Percentiles rank a stretch among this genome's conserved stretches.
These are phyloP conservation scores for Chalara sp. DNA, from an alignment of 2,329 filamentous ascomycete species.

Conservation along the genomic window DNA sequence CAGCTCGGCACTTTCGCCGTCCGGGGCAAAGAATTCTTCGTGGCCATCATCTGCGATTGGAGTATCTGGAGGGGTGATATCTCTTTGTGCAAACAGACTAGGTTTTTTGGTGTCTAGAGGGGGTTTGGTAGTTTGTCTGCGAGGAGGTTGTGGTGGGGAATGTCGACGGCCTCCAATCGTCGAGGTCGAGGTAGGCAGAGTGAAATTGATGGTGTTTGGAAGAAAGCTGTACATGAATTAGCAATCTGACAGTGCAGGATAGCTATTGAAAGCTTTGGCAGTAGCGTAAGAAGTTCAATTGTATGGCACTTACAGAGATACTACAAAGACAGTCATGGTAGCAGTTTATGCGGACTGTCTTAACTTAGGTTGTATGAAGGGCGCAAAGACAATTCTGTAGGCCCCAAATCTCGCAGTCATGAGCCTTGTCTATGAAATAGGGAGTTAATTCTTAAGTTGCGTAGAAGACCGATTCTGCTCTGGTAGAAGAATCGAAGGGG, in stretches of 20 bases:
- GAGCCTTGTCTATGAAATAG: too few species aligned
- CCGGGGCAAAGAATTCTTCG: slow-evolving; percentile 45
- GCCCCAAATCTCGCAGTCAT: too few species aligned
- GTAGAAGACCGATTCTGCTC: too few species aligned
- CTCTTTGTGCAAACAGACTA: slow-evolving; percentile 25
- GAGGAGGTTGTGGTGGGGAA: slow-evolving; percentile 35
- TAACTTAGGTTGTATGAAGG: too few species aligned
- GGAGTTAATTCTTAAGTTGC: too few species aligned
- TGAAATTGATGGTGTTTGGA: slow-evolving; percentile 87
- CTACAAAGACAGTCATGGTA: slow-evolving; percentile 53
- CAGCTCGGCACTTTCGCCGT: slow-evolving; percentile 41
- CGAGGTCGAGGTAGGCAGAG: slow-evolving; percentile 48
- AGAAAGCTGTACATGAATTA: slow-evolving; percentile 52
- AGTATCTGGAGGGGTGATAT: slow-evolving; percentile 26
- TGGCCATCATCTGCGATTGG: slow-evolving; percentile 30
- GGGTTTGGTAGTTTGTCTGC: slow-evolving; percentile 45
- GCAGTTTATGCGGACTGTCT: slow-evolving; percentile 9
- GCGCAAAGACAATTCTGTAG: too few species aligned
- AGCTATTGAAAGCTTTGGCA: too few species aligned
- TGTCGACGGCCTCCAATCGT: slow-evolving; percentile 17
- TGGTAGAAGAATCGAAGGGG: too few species aligned
- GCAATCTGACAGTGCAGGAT: too few species aligned
- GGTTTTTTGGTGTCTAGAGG: slow-evolving; percentile 27
- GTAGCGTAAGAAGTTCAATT: too few species aligned
- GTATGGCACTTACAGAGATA: slow-evolving; percentile 44